Evolutionary conservation across 2,329 filamentous ascomycete species (phyloP).

Genomic region (Volutella citrinella): DNA sequence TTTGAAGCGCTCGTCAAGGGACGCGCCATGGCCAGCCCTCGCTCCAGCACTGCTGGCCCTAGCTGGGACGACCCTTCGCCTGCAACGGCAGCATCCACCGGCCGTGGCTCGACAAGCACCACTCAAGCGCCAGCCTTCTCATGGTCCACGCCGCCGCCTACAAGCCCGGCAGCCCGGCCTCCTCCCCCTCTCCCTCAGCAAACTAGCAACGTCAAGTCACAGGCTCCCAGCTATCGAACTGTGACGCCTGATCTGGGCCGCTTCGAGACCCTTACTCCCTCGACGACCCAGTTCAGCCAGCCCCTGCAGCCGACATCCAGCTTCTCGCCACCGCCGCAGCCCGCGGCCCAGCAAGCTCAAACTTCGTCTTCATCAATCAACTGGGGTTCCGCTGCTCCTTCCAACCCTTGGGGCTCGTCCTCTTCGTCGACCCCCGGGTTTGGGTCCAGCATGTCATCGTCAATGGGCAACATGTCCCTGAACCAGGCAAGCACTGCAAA

Average conservation of each 20-base stretch:
- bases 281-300: slow-evolving; percentile 61
- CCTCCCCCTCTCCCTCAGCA: slow-evolving; percentile 29
- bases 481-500: slow-evolving; percentile 38
- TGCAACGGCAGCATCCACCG: slow-evolving; percentile 33
- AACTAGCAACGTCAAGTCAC: slow-evolving; percentile 32
- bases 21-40: slow-evolving; percentile 28
- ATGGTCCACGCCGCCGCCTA: slow-evolving; percentile 59
- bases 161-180: too few relatives aligned
- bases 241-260: slow-evolving; percentile 57
- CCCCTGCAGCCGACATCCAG: slow-evolving; percentile 48
- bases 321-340: slow-evolving; percentile 25
- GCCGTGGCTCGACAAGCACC: slow-evolving; percentile 33
- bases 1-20: slow-evolving; percentile 92
- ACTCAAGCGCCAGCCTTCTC: slow-evolving; percentile 53
- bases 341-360: slow-evolving; percentile 15
- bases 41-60: slow-evolving; percentile 38
- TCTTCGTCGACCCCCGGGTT: slow-evolving; percentile 28
- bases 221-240: slow-evolving; percentile 47
- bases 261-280: slow-evolving; percentile 55
- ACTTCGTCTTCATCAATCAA: slow-evolving; percentile 42
- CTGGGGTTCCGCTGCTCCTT: slow-evolving; percentile 44
- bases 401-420: slow-evolving; percentile 49
- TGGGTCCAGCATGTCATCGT: slow-evolving; percentile 36
- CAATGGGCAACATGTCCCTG: slow-evolving; percentile 49
- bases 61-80: slow-evolving; percentile 50